Conservation (phyloP, 2,329 filamentous ascomycete species). For the Fusarium compactum region DNA sequence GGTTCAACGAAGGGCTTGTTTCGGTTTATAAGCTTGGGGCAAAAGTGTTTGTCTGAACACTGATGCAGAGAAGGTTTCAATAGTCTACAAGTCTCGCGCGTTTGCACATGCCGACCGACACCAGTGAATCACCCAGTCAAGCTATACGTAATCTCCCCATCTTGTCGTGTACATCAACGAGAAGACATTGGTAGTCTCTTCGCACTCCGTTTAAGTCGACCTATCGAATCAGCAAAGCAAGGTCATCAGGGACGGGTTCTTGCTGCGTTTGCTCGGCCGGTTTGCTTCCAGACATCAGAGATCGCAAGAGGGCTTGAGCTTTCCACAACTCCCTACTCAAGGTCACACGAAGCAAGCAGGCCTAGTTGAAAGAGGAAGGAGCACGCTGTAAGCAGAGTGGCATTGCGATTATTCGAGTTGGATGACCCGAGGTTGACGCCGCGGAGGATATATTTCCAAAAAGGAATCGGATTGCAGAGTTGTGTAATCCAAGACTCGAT, state of each 20-base stretch:
- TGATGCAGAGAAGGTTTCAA: background rate
- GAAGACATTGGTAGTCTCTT: constrained; percentile 5
- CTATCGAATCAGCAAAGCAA: background rate
- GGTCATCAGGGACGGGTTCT: constrained; percentile 1
- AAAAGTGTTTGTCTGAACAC: background rate
- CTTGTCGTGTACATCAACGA: background rate
- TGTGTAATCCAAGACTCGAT: constrained; percentile 4
- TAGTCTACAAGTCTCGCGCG: constrained; percentile 1
- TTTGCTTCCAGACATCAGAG: constrained; percentile 1
- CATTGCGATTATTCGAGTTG: background rate
- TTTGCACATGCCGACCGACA: constrained; percentile 1
- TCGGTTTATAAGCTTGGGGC: background rate
- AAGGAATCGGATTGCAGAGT: background rate
- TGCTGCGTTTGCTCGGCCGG: constrained; percentile 13
- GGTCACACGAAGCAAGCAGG: constrained; percentile 13
- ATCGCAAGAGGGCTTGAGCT: constrained; percentile 1
- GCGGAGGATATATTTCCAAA: constrained; percentile 1
- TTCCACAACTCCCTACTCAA: background rate
- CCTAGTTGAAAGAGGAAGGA: constrained; percentile 4
- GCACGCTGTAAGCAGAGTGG: background rate
- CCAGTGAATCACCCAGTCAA: constrained; percentile 6
- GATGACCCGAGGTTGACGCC: background rate
- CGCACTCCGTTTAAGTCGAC: background rate
- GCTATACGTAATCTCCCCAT: constrained; percentile 9
- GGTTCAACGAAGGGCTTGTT: background rate